A percentile compares a stretch with the other conserved stretches of the same genome.
These are phyloP conservation scores for Phytophthora nicotianae DNA, from an alignment of 352 stramenopile genomes.

Conservation along the genomic window DNA sequence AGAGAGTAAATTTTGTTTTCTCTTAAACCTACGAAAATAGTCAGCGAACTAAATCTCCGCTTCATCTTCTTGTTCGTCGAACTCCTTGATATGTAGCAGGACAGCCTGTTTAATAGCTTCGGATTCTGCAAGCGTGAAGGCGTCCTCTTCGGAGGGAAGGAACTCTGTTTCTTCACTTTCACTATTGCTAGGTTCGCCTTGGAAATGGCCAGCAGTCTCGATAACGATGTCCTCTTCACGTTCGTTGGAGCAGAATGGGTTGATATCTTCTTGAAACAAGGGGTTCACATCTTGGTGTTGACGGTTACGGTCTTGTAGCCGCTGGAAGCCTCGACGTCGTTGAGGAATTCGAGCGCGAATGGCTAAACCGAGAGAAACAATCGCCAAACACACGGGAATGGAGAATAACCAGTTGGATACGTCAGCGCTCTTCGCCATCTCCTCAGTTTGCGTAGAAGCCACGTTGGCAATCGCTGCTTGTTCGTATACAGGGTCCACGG, in stretches of 20 bases:
- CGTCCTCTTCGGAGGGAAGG: conserved; percentile 23
- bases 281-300: conserved; percentile 7
- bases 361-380: conserved; percentile 49
- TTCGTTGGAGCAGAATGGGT: conserved; percentile 60
- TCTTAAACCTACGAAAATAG: neutral
- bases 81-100: conserved; percentile 35
- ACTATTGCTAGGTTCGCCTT: conserved; percentile 26
- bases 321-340: conserved; percentile 40
- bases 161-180: conserved; percentile 29
- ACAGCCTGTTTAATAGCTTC: conserved; percentile 34
- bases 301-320: conserved; percentile 36
- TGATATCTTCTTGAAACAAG: conserved; percentile 68
- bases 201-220: conserved; percentile 42
- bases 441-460: conserved; percentile 9
- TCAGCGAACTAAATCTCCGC: conserved; percentile 16
- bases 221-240: conserved; percentile 35
- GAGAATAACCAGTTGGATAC: conserved; percentile 58
- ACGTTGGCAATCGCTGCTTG: conserved; percentile 13
- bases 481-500: conserved; percentile 20
- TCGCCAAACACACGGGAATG: conserved; percentile 42
- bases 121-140: conserved; percentile 17
- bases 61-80: conserved; percentile 23
- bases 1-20: conserved; percentile 15
- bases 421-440: neutral
- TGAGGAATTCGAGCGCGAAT: conserved; percentile 22